A percentile compares a stretch with the other conserved stretches of the same genome.
These are phyloP conservation scores for Cryptococcus jaspeensis DNA, from an alignment of 1,284 basidiomycete species.

Conservation along the genomic window DNA sequence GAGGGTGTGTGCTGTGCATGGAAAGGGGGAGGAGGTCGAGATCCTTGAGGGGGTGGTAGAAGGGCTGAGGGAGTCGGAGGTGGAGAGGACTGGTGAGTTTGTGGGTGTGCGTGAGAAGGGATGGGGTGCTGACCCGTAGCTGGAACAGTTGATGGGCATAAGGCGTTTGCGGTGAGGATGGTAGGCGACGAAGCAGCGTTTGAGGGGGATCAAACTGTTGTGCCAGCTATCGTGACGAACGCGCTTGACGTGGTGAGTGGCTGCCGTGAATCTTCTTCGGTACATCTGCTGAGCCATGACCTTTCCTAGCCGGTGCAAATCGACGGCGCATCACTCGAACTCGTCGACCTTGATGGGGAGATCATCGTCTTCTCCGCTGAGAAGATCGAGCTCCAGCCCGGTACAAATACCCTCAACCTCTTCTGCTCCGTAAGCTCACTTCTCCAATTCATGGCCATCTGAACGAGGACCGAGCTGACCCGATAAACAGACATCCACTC, in stretches of 20 bases:
- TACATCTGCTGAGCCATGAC: neutral
- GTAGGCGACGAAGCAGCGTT: slow-evolving; percentile 17
- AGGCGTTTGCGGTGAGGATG: slow-evolving; percentile 30
- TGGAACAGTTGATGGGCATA: slow-evolving; percentile 26
- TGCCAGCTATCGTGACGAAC: slow-evolving; percentile 36
- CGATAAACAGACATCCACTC: slow-evolving; percentile 26
- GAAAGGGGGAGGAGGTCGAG: neutral
- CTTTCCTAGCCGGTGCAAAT: slow-evolving; percentile 25
- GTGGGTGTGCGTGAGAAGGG: neutral
- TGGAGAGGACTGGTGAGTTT: slow-evolving; percentile 20
- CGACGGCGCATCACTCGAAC: slow-evolving; percentile 29
- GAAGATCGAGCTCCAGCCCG: slow-evolving; percentile 25
- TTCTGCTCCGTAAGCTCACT: slow-evolving; percentile 35
- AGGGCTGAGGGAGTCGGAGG: slow-evolving; percentile 20
- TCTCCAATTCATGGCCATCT: too few relatives aligned
- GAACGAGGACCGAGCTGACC: neutral
- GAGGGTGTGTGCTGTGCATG: slow-evolving; percentile 23
- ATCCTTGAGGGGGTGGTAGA: slow-evolving; percentile 10
- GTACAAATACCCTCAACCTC: slow-evolving; percentile 30
- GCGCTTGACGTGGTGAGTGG: slow-evolving; percentile 32
- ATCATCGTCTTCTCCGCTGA: slow-evolving; percentile 32
- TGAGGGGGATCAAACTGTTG: slow-evolving; percentile 26
- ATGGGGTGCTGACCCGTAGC: slow-evolving; percentile 4
- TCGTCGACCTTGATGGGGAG: slow-evolving; percentile 31
- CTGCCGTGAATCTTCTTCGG: neutral